Evolutionary conservation across 768 basidiomycete genomes (phyloP), one percentile per base, ranked within the genome.

Genomic region (Lentinus brumalis): DNA sequence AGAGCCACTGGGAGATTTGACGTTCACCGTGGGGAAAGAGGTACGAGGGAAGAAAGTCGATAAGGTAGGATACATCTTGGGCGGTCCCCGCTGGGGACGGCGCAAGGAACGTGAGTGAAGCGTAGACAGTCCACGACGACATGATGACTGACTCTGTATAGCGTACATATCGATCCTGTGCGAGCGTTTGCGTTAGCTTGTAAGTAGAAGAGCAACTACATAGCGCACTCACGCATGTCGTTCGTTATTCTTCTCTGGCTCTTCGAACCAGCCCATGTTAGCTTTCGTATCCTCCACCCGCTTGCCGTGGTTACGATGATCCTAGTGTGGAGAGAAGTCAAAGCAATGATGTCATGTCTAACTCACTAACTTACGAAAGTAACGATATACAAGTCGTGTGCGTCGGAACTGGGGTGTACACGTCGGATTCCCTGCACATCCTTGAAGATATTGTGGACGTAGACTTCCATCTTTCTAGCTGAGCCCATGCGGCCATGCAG

Each of bases 41-140:
- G 69, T 87, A 88, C 0, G 85, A 73, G 1, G 88, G 85, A 4
- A 96, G 78, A 66, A 91, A 87, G 69, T 95, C 92, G 54, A 94
- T 88, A 59, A 96, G 72, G 75, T 89, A 87, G 0, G 89, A 88
- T 7, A 94, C 81, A 67, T 96, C 94, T 40, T 81, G 76, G 2
- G 86, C 84, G 0, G 92, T 88, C 2, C 92, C 92, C 9, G 72
- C 83, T 83, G 65, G 2, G 32, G 30, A 5, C 51, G 45, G 6
- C 8, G 5, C 21, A 26, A 26, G 49, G 21, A 45, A 21, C 45
- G 26, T 6, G 6, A 41, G 11, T 35, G 18, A 15, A 44, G 2
- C 14, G 5, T 3, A 39, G 21, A 16, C 9, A 26, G n/a, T 5
- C 11, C 41, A 4, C 12, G 21, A 26, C 32, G 0, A 21, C 18